A percentile compares a stretch with the other conserved stretches of the same genome.
Conservation (phyloP, 1,284 basidiomycete species). For the Termitomyces sp. region DNA sequence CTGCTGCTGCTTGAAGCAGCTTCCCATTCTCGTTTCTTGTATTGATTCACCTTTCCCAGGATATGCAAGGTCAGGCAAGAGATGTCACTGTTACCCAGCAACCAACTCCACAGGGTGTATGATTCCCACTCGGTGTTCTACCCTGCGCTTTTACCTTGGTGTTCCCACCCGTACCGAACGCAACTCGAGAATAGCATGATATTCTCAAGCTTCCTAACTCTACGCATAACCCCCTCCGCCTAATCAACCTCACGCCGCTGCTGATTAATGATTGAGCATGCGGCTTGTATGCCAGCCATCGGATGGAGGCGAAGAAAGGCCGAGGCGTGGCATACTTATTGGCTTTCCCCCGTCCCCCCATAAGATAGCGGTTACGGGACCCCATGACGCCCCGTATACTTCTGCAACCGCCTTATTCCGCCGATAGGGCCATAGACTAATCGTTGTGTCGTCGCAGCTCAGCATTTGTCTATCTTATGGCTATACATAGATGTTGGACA, state of each 20-base stretch:
- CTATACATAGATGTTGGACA: neutral
- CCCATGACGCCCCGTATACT: neutral
- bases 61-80: slow-evolving; percentile 42
- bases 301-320: neutral
- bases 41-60: slow-evolving; percentile 26
- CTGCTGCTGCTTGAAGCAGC: neutral
- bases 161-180: neutral
- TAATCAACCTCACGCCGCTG: slow-evolving; percentile 1
- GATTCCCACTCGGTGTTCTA: slow-evolving; percentile 10
- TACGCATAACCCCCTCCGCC: neutral
- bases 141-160: neutral
- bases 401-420: neutral
- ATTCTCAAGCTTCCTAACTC: neutral
- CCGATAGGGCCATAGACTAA: neutral
- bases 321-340: neutral
- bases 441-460: neutral
- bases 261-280: neutral
- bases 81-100: slow-evolving; percentile 44
- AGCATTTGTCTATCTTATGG: neutral
- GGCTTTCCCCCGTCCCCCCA: neutral
- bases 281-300: neutral
- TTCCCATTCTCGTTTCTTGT: neutral
- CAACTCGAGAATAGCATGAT: neutral
- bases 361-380: neutral
- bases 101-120: slow-evolving; percentile 49